A percentile compares a stretch with the other conserved stretches of the same genome.
phyloP scores from a whole-genome alignment of 306 rosid species.

The Vigna hirtella region DNA sequence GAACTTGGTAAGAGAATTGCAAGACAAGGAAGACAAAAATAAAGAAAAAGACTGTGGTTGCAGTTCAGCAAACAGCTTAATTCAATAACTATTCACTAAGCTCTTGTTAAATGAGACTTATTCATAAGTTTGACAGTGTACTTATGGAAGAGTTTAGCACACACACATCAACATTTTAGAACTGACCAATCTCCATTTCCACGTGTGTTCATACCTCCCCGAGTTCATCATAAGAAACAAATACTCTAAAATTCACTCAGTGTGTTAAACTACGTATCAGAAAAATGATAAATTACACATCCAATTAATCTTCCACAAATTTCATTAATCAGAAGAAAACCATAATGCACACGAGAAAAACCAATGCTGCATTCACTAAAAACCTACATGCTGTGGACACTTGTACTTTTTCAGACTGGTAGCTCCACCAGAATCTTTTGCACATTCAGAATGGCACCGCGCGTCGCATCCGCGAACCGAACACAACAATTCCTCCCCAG shows the following conservation, averaged over 20 bases:
- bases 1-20: slow-evolving; percentile 20
- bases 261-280: slow-evolving; percentile 5
- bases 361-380: slow-evolving; percentile 11
- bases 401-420: slow-evolving; percentile 69
- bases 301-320: slow-evolving; percentile 7
- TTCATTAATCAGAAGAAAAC: background rate
- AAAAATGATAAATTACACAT: background rate
- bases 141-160: background rate
- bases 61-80: background rate
- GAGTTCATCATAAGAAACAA: slow-evolving; percentile 24
- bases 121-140: background rate
- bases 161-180: background rate
- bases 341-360: background rate
- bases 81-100: background rate
- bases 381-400: slow-evolving; percentile 85
- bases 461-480: slow-evolving; percentile 74
- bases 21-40: background rate
- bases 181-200: background rate
- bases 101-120: background rate
- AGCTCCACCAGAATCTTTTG: slow-evolving; percentile 56
- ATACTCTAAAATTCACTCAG: background rate
- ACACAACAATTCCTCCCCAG: slow-evolving; percentile 67
- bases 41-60: background rate
- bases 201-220: background rate
- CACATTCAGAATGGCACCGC: slow-evolving; percentile 67